phyloP scores from a whole-genome alignment of 139 green algal species.

The Tetraselmis chui region DNA sequence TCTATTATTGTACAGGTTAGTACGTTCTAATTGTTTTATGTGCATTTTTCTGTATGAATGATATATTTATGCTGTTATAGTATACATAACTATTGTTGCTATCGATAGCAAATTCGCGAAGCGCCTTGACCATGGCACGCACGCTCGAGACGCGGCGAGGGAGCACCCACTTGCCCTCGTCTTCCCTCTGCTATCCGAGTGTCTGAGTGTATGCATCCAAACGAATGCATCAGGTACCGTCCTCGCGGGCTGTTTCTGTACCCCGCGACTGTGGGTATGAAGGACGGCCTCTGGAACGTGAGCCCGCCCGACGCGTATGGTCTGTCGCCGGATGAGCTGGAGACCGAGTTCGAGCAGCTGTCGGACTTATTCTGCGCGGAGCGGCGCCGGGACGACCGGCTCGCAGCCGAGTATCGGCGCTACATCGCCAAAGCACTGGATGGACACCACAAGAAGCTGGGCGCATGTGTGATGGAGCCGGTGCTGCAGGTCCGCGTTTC shows the following conservation, averaged over 20 bases:
- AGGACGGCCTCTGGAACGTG: conserved; percentile 34
- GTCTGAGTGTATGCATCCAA: too few relatives aligned
- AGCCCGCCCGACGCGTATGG: not conserved
- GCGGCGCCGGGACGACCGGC: not conserved
- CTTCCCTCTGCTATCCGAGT: too few relatives aligned
- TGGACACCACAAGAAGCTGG: conserved; percentile 27
- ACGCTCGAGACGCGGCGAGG: too few relatives aligned
- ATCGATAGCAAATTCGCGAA: too few relatives aligned
- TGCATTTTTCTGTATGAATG: too few relatives aligned
- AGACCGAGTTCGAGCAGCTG: conserved; percentile 5
- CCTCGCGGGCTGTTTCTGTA: conserved; percentile 71
- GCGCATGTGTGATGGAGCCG: conserved; percentile 74
- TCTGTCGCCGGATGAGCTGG: not conserved
- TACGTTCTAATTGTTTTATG: too few relatives aligned
- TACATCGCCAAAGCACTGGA: conserved; percentile 26
- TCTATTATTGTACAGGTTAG: too few relatives aligned
- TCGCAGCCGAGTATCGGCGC: conserved; percentile 15
- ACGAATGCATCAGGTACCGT: conserved; percentile 53
- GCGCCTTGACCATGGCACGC: too few relatives aligned
- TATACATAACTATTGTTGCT: too few relatives aligned
- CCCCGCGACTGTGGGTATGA: conserved; percentile 54
- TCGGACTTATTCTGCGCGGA: conserved; percentile 13
- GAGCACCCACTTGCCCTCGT: too few relatives aligned
- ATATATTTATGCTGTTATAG: too few relatives aligned
- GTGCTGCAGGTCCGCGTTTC: conserved; percentile 41